Base-by-base conservation (phyloP, 441 rosid genomes). In the Populus hybrid region DNA sequence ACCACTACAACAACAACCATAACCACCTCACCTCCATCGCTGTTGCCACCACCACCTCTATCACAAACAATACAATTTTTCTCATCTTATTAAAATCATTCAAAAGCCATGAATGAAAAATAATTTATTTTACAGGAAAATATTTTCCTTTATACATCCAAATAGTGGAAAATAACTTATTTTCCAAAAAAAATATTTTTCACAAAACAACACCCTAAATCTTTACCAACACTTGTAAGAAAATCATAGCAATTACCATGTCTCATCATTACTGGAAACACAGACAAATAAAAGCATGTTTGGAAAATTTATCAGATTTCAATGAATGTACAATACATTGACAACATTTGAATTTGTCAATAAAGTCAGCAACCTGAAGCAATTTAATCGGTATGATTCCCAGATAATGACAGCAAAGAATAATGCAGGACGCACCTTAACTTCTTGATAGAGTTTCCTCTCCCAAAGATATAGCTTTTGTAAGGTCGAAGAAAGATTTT, bases 381-480 rank as follows among this genome's bases (percentile, higher is more conserved):
- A 79, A 67, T 72, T 53, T 53, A 53, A 53, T 53, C 3, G 7
- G 64, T 63, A 59, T n/a, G 77, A 73, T 31, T 72, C 20, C 74
- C 72, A 63, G 35, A 33, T 67, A 56, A 74, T 28, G 10, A 77
- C 9, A 33, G 77, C 16, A 76, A 64, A 35, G 31, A 71, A 68
- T n/a, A 23, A 71, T 6, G 16, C 35, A 20, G 71, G 10, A 65
- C 80, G 71, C 88, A 93, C 99, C 94, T 94, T 96, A 20, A 94
- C 99, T 89, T 96, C 98, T 38, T 85, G 81, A 74, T 87, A 90
- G 75, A 94, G 93, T 83, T 96, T 94, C 94, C 92, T 94, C 93
- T 94, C 99, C 99, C 97, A 96, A 40, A 94, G 92, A 84, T 85
- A 78, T 35, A 96, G 87, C 82, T 93, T 94, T 69, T 87, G 98